Evolutionary conservation across 2,329 filamentous ascomycete species (phyloP), one percentile per base, ranked within the genome.

Genomic region (Dactylonectria macrodidyma): DNA sequence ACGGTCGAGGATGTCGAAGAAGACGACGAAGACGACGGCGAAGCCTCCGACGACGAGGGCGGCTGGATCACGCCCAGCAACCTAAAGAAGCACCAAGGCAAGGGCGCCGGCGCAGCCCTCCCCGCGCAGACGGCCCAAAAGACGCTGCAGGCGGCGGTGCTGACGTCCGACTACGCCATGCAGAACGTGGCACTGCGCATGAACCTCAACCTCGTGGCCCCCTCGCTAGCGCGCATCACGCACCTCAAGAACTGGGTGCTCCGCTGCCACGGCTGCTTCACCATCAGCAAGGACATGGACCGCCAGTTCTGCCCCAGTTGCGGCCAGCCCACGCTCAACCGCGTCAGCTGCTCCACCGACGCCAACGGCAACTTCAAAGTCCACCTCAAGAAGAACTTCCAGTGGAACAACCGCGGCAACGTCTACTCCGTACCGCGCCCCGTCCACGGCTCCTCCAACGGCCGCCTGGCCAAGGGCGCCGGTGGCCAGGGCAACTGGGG

Each of bases 81-180:
- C 82, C 88, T 99, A 72, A 93, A 94, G 79, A 93, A 94, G 78
- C 92, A 94, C 78, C 92, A 96, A 83, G 89, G 89, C 66, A 88
- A 90, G 78, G 91, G 95, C 74, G 82, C 85, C 22, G 75, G 76
- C 56, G 73, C 82, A 6, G 80, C 84, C 1, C 80, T 84, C 22
- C 82, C 86, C 47, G 82, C 86, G 56, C 80, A 85, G 66, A 79
- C 86, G 2, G 85, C 89, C 61, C 86, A 89, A 41, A 88, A 89
- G 69, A 90, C 89, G 12, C 92, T 98, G 74, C 92, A 97, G 81
- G 94, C 93, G 16, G 95, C 95, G n/a, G 91, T 95, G 51, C 92
- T 98, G 78, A 98, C 96, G 1, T 95, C 93, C 63, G 96, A 99
- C 84, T 98, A 93, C 82, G 95, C 96, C 62, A 97, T 99, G 94